Base-by-base conservation (phyloP, 257 asterid species). In the Nicotiana tomentosiformis region DNA sequence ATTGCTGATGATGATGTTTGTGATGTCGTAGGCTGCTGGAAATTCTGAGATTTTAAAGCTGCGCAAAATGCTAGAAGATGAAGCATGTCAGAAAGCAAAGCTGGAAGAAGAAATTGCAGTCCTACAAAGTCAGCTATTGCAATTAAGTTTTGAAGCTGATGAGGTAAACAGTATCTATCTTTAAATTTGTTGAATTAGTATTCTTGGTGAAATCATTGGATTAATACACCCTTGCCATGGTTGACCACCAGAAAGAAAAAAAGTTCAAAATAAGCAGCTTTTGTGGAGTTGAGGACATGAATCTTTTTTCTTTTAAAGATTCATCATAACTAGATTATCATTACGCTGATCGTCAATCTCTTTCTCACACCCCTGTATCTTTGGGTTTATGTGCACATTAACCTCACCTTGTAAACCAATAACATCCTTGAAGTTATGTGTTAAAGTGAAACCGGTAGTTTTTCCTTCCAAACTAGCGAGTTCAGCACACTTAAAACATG, bases 61-160 rank as follows among this genome's bases (percentile, higher is more conserved):
- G 85, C 93, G 87, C 78, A 86, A 88, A 88, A 84, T 89, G 91
- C 89, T 94, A 87, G 93, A 93, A 83, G 93, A 92, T 82, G 97
- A 94, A 82, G 86, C 86, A 86, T 61, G 80, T 43, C 88, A 87
- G 83, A 95, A 90, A 83, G 89, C 81, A 26, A 91, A 89, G 85
- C 93, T 91, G 78, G 96, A 92, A 88, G 96, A 90, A 83, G 95
- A 93, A 86, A 91, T 95, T 49, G 78, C 88, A 79, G 83, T 81
- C 82, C 87, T 94, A 84, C 94, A 90, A 74, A 89, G 89, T 66
- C 94, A 89, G 85, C 90, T 94, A 23, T 64, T 93, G 89, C 93
- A 93, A 81, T 77, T 95, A 86, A 92, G 98, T 86, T 91, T 86
- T 29, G 93, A 95, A 88, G 98, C 96, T 85, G 97, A 93, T 66